These are phyloP conservation scores for Arthrobotrys megalospora DNA, from an alignment of 2,329 filamentous ascomycete species.

Conservation along the genomic window DNA sequence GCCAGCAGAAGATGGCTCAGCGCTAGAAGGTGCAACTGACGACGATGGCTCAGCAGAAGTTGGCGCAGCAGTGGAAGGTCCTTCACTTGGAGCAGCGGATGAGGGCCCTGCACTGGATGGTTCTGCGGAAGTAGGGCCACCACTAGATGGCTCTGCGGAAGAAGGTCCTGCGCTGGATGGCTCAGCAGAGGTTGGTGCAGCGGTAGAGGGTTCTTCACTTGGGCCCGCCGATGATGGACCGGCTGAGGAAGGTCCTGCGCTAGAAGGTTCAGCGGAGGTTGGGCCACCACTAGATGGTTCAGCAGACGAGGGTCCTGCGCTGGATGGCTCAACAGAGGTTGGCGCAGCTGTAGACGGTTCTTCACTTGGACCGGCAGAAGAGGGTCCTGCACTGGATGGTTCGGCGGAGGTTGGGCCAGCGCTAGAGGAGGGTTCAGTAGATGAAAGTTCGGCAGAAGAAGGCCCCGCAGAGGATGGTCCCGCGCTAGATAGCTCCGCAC, in stretches of 20 bases:
- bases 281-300: not conserved
- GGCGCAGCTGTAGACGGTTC: conserved; percentile 2
- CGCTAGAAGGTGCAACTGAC: not conserved
- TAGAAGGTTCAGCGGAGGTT: conserved; percentile 3
- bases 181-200: no score
- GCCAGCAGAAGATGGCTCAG: not conserved
- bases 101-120: no score
- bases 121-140: no score
- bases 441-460: not conserved
- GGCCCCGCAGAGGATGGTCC: not conserved
- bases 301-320: not conserved
- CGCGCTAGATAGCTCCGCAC: not conserved
- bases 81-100: not conserved
- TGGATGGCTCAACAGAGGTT: not conserved
- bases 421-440: conserved; percentile 13
- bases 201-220: no score
- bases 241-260: no score
- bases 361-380: not conserved
- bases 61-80: conserved; percentile 10
- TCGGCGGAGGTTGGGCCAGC: not conserved
- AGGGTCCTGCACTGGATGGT: conserved; percentile 17
- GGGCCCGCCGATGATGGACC: not conserved
- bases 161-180: not conserved
- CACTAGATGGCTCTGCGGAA: not conserved
- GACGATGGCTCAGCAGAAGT: not conserved